phyloP scores from a whole-genome alignment of 129 eudicot genomes.

The Sambucus nigra region DNA sequence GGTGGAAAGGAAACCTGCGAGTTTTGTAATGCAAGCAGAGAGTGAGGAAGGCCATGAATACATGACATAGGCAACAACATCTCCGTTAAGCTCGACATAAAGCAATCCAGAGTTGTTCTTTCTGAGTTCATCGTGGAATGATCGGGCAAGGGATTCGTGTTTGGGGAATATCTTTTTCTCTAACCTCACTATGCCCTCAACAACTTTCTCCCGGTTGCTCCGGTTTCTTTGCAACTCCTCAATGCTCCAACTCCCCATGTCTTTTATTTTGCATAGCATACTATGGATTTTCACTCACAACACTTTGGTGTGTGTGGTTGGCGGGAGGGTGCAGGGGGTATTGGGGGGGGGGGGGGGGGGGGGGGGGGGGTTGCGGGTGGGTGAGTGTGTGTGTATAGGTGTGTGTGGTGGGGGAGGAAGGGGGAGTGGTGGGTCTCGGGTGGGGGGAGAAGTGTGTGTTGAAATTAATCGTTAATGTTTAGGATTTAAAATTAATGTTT shows the following conservation, averaged over 20 bases:
- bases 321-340: no score
- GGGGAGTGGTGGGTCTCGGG: no score
- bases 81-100: slow-evolving; percentile 32
- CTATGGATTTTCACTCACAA: no score
- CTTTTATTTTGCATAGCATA: background rate
- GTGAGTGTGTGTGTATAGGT: no score
- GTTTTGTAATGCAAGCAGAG: slow-evolving; percentile 58
- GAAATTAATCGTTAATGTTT: no score
- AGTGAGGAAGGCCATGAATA: slow-evolving; percentile 79
- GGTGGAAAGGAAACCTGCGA: slow-evolving; percentile 51
- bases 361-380: no score
- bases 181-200: slow-evolving; percentile 59
- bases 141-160: slow-evolving; percentile 83
- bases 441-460: no score
- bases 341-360: no score
- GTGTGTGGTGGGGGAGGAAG: no score
- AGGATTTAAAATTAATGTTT: no score
- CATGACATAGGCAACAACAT: slow-evolving; percentile 83
- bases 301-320: no score
- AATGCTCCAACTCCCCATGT: slow-evolving; percentile 24
- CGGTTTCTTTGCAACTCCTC: slow-evolving; percentile 50
- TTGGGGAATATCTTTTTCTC: slow-evolving; percentile 85
- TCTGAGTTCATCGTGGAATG: slow-evolving; percentile 53
- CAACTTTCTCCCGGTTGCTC: slow-evolving; percentile 24
- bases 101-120: slow-evolving; percentile 74